Conservation (phyloP, 371 early-diverging fungal species). For the Zychaea mexicana region DNA sequence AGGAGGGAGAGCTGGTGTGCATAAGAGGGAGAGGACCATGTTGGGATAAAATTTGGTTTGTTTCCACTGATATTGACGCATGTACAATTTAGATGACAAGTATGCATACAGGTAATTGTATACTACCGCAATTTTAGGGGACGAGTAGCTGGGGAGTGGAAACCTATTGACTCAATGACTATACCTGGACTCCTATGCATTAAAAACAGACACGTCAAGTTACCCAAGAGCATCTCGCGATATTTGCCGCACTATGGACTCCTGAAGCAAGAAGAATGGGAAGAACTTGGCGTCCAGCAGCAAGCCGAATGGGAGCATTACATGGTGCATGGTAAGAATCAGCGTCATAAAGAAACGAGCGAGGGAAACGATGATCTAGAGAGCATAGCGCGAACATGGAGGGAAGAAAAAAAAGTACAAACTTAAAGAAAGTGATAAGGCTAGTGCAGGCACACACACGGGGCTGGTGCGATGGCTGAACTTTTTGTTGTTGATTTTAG, state of each 20-base stretch:
- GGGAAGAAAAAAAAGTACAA: too few species aligned
- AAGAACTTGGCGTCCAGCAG: slow-evolving; percentile 11
- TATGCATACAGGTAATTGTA: slow-evolving; percentile 14
- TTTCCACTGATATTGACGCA: neutral
- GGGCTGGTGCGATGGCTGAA: too few species aligned
- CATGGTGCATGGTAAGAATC: slow-evolving; percentile 23
- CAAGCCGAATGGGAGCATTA: slow-evolving; percentile 18
- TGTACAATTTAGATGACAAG: slow-evolving; percentile 10
- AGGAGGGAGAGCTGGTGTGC: too few species aligned
- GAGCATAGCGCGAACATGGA: too few species aligned
- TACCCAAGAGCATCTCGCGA: slow-evolving; percentile 14
- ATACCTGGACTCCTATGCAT: too few species aligned
- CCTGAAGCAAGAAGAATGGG: slow-evolving; percentile 11
- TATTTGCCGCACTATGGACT: slow-evolving; percentile 11
- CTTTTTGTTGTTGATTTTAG: too few species aligned
- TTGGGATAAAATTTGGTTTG: neutral
- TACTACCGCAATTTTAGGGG: neutral
- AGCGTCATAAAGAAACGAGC: too few species aligned
- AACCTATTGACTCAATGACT: neutral
- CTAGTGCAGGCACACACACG: neutral
- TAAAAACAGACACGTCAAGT: slow-evolving; percentile 12
- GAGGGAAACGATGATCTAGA: too few species aligned
- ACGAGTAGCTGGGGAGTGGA: neutral
- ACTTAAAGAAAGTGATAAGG: neutral
- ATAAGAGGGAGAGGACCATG: too few species aligned